Evolutionary conservation across 495 filamentous ascomycete genomes (phyloP).

Genomic region (Amniculicola lignicola): DNA sequence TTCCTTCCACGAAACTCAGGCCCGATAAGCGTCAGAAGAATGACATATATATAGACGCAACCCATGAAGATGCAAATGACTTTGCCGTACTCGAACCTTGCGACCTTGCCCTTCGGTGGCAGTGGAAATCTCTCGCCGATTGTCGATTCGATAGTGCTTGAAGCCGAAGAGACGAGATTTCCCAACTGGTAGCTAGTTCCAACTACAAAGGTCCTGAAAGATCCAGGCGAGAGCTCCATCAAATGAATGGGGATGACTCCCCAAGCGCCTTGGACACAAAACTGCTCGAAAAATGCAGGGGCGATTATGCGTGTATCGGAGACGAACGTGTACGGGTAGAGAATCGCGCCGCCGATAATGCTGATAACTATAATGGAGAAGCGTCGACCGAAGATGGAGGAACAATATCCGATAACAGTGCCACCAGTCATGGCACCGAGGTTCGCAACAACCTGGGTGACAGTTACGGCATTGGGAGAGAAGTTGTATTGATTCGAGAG

Average conservation of each 20-base stretch:
- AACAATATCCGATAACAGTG: constrained; percentile 71
- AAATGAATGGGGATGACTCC: constrained; percentile 60
- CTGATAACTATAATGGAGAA: constrained; percentile 76
- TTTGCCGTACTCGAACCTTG: constrained; percentile 77
- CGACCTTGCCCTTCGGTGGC: constrained; percentile 45
- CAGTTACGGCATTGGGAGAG: constrained; percentile 65
- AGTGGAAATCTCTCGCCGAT: constrained; percentile 80
- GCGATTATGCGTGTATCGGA: constrained; percentile 61
- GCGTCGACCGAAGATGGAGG: constrained; percentile 77
- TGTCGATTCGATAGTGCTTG: constrained; percentile 77
- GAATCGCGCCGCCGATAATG: constrained; percentile 70
- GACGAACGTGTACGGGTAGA: constrained; percentile 82
- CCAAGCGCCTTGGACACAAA: constrained; percentile 65
- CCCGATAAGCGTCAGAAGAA: constrained; percentile 69
- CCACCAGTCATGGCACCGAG: constrained; percentile 76
- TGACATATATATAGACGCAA: constrained; percentile 81
- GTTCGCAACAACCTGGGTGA: constrained; percentile 83
- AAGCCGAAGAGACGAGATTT: constrained; percentile 76
- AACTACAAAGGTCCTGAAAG: constrained; percentile 80
- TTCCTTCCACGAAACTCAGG: constrained; percentile 67
- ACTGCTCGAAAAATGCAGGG: constrained; percentile 87
- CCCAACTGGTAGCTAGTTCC: constrained; percentile 83
- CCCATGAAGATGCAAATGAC: constrained; percentile 94
- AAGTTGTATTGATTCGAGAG: constrained; percentile 74
- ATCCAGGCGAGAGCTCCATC: constrained; percentile 79